Percentiles rank a stretch among this genome's conserved stretches.
These are phyloP conservation scores for Posidonia oceanica DNA, from an alignment of 116 monocot genomes.

Conservation along the genomic window DNA sequence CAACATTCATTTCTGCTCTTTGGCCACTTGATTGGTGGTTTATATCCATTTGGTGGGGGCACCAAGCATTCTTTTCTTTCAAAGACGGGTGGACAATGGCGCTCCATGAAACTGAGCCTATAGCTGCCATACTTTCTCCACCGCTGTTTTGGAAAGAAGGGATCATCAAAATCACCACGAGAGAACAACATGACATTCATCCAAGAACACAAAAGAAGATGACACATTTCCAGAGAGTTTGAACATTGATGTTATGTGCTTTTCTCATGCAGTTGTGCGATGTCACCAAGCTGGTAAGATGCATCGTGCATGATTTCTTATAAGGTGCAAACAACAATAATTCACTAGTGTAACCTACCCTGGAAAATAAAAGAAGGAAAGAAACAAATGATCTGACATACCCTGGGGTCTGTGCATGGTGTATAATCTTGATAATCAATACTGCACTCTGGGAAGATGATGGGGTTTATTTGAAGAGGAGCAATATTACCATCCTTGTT, in stretches of 20 bases:
- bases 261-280: not conserved
- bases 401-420: constrained; percentile 88
- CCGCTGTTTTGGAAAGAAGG: constrained; percentile 26
- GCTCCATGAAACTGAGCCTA: constrained; percentile 81
- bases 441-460: constrained; percentile 56
- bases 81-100: constrained; percentile 72
- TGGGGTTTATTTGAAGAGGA: constrained; percentile 33
- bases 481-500: constrained; percentile 7
- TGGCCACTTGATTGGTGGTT: constrained; percentile 84
- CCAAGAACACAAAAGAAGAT: not conserved
- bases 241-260: not conserved
- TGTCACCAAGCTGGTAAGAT: not conserved
- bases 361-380: not conserved
- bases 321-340: too few relatives aligned
- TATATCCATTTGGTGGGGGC: constrained; percentile 81
- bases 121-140: constrained; percentile 85
- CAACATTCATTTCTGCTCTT: constrained; percentile 86
- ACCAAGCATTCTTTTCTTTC: constrained; percentile 77
- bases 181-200: not conserved
- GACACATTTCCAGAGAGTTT: not conserved
- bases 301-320: too few relatives aligned
- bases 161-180: not conserved
- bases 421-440: constrained; percentile 88
- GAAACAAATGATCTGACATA: constrained; percentile 4
- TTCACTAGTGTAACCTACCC: not conserved